These are phyloP conservation scores for Termitomyces sp. DNA, from an alignment of 768 basidiomycete genomes.

Conservation along the genomic window DNA sequence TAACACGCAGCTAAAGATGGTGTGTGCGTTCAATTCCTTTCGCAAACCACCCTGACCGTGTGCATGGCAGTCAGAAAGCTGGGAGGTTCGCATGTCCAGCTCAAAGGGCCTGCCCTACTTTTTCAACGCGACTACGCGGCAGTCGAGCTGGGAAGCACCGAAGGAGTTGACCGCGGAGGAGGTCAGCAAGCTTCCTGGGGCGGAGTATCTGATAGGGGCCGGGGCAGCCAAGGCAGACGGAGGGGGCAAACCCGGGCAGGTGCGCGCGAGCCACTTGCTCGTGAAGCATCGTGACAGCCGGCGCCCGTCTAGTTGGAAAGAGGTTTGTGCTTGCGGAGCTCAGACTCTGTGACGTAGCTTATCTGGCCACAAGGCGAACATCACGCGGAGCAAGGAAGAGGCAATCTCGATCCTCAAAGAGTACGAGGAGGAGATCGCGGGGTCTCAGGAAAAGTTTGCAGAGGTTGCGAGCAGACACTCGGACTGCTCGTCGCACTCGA, in stretches of 20 bases:
- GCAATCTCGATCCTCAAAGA: slow-evolving; percentile 74
- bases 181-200: slow-evolving; percentile 61
- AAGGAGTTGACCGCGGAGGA: slow-evolving; percentile 55
- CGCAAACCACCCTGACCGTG: not conserved
- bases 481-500: slow-evolving; percentile 83
- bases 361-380: slow-evolving; percentile 46
- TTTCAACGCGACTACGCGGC: slow-evolving; percentile 66
- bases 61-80: slow-evolving; percentile 22
- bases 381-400: slow-evolving; percentile 85
- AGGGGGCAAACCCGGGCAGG: slow-evolving; percentile 40
- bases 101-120: slow-evolving; percentile 82
- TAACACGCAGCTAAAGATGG: not conserved
- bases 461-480: slow-evolving; percentile 73
- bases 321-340: slow-evolving; percentile 39
- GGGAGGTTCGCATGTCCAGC: slow-evolving; percentile 88
- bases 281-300: slow-evolving; percentile 86
- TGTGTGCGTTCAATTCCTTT: not conserved
- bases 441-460: slow-evolving; percentile 59
- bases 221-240: slow-evolving; percentile 2
- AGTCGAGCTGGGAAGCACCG: slow-evolving; percentile 82
- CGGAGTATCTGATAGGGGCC: slow-evolving; percentile 34
- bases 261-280: slow-evolving; percentile 92
- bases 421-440: slow-evolving; percentile 59
- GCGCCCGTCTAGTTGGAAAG: slow-evolving; percentile 80
- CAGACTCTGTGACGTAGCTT: not conserved